A percentile compares a stretch with the other conserved stretches of the same genome.
phyloP scores from a whole-genome alignment of 192 early-diverging fungal species.

The Podila clonocystis region DNA sequence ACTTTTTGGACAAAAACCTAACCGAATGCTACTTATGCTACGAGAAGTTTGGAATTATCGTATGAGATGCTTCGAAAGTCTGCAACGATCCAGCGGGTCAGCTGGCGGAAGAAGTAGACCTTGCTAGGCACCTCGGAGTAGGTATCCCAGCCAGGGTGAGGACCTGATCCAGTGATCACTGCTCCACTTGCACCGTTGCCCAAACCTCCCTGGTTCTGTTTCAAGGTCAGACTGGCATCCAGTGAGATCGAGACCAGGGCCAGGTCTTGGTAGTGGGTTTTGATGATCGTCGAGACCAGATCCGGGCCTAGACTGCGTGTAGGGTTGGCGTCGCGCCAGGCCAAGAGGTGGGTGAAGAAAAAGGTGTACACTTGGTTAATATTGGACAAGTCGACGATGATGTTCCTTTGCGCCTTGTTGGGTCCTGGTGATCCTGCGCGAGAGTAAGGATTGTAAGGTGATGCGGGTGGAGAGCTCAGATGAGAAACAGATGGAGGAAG shows the following conservation, averaged over 20 bases:
- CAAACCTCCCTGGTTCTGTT: slow-evolving; percentile 5
- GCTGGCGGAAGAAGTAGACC: slow-evolving; percentile 38
- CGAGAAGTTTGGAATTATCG: not conserved
- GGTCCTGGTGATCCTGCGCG: slow-evolving; percentile 14
- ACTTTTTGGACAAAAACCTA: too few relatives aligned
- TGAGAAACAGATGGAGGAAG: slow-evolving; percentile 13
- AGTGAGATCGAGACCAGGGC: slow-evolving; percentile 25
- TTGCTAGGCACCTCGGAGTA: slow-evolving; percentile 40
- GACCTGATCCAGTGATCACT: slow-evolving; percentile 3
- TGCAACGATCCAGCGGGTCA: slow-evolving; percentile 35
- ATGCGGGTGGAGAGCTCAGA: slow-evolving; percentile 23
- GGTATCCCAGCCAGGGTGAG: slow-evolving; percentile 46
- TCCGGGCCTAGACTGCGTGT: slow-evolving; percentile 45
- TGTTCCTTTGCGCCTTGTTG: slow-evolving; percentile 7
- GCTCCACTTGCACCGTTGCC: not conserved
- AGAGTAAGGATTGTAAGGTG: slow-evolving; percentile 12
- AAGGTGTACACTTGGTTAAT: slow-evolving; percentile 46
- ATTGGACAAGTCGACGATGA: slow-evolving; percentile 34
- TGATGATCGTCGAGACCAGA: slow-evolving; percentile 41
- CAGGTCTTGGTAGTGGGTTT: slow-evolving; percentile 42
- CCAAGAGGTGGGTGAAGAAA: slow-evolving; percentile 37
- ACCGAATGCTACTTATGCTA: not conserved
- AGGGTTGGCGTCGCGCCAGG: slow-evolving; percentile 43
- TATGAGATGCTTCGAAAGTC: slow-evolving; percentile 28
- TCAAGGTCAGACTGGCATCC: slow-evolving; percentile 15